Base-by-base conservation (phyloP, 1,284 basidiomycete genomes). In the Boletus sp. region DNA sequence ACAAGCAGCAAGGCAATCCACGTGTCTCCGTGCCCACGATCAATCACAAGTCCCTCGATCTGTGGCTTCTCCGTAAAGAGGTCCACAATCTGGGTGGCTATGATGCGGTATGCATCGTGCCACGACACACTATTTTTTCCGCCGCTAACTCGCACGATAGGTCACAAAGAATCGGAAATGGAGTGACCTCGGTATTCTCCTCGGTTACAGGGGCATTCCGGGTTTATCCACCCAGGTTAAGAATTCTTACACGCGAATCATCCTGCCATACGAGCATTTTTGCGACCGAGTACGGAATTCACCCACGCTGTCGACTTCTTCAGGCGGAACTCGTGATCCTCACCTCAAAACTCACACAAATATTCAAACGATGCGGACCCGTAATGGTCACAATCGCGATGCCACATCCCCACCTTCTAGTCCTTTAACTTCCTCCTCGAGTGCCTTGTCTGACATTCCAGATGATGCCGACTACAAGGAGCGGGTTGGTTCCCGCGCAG, bases 261-360 rank as follows among this genome's bases (percentile, higher is more conserved):
- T 99, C 55, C 76, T 91, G 27, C 96, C 95, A 8, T 99, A 93
- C 62, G 95, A 99, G 64, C 82, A 88, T 60, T 98, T 93, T 67
- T 84, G 85, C 49, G 81, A 85, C 45, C 79, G 83, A 40, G 86
- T 87, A 35, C 81, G 83, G 56, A 84, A 78, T 57, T 81, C 81
- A 23, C 77, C 84, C 16, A 67, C 68, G 12, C 58, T 74, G 41
- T 73, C 80, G 13, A 62, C 72, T 48, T 57, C 68, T 62, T 72
- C 58, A 56, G 68, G 42, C 46, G 60, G 34, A 10, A 50, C 42
- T 50, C 70, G 59, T 63, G 73, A 66, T 68, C 75, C 58, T 46
- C 62, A 68, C 49, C 63, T 74, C 38, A 74, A 71, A 57, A 74
- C 75, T 20, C 72, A 70, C 57, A 57, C 58, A 35, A 72, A 72